A percentile compares a stretch with the other conserved stretches of the same genome.
Conservation (phyloP, 2,329 filamentous ascomycete species). For the Monascus ruber region DNA sequence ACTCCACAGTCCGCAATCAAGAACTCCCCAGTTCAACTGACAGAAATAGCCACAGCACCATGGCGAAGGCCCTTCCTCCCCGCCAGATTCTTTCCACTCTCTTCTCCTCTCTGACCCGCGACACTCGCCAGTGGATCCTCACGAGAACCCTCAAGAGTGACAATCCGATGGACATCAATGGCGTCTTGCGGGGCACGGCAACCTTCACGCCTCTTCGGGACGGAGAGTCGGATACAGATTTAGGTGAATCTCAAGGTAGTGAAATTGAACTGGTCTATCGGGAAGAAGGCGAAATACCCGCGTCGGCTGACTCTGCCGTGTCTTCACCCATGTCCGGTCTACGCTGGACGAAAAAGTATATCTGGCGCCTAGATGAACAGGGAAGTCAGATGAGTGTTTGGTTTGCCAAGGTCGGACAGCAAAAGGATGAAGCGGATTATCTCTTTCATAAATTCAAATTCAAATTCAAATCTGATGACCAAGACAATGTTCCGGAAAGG, state of each 20-base stretch:
- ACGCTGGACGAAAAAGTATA: conserved; percentile 33
- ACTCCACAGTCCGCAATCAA: no score
- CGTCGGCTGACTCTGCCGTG: conserved; percentile 4
- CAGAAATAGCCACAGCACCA: neutral
- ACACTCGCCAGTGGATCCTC: conserved; percentile 22
- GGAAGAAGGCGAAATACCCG: conserved; percentile 32
- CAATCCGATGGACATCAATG: conserved; percentile 30
- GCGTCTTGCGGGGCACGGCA: conserved; percentile 29
- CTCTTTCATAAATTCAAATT: conserved; percentile 35
- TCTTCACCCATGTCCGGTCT: conserved; percentile 13
- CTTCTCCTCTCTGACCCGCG: conserved; percentile 18
- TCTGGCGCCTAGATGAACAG: conserved; percentile 26
- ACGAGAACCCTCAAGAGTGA: conserved; percentile 29
- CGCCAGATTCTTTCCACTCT: conserved; percentile 11
- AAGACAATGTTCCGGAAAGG: no score
- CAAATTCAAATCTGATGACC: conserved; percentile 1
- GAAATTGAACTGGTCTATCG: conserved; percentile 25
- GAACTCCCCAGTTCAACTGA: neutral
- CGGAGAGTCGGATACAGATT: conserved; percentile 1
- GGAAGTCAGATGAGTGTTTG: conserved; percentile 28
- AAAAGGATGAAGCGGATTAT: conserved; percentile 28
- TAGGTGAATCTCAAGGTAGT: neutral
- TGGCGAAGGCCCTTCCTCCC: conserved; percentile 4
- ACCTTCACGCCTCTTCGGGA: conserved; percentile 20
- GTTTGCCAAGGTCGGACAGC: conserved; percentile 30